These are phyloP conservation scores for Sordariomycetes sp. DNA, from an alignment of 2,329 filamentous ascomycete genomes.

Conservation along the genomic window DNA sequence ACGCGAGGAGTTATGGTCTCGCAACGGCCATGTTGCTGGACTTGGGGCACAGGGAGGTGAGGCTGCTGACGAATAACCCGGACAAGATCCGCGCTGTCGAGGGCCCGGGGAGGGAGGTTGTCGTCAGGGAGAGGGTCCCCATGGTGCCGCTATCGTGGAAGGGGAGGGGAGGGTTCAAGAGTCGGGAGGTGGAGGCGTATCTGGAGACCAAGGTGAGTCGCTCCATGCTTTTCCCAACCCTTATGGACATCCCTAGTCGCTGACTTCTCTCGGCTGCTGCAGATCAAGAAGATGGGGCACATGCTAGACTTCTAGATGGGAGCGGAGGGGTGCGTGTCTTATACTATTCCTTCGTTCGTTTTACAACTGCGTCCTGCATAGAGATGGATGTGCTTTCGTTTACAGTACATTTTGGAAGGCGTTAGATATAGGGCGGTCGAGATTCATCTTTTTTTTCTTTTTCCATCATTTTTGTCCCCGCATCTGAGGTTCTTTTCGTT, in stretches of 20 bases:
- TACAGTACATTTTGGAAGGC: not conserved
- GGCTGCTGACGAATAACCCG: constrained; percentile 89
- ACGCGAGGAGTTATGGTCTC: constrained; percentile 89
- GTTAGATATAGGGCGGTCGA: not conserved
- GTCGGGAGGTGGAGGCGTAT: constrained; percentile 86
- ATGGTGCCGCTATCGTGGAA: constrained; percentile 96
- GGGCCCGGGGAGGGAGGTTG: constrained; percentile 75
- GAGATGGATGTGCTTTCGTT: not conserved
- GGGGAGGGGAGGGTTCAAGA: constrained; percentile 68
- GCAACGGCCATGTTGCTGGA: constrained; percentile 90
- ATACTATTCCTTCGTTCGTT: not conserved
- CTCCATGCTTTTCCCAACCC: too few species aligned
- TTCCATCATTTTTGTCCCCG: too few species aligned
- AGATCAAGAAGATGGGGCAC: constrained; percentile 85
- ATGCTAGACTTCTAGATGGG: constrained; percentile 43
- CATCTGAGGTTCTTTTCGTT: not conserved
- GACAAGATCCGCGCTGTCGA: constrained; percentile 94
- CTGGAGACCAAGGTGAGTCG: constrained; percentile 75
- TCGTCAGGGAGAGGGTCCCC: constrained; percentile 78
- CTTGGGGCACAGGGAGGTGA: constrained; percentile 64
- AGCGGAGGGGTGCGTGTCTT: not conserved
- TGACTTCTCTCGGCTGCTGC: not conserved
- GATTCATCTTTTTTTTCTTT: not conserved
- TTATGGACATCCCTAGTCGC: constrained; percentile 5
- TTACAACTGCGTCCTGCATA: not conserved